Percentiles rank a stretch among this genome's conserved stretches.
phyloP scores from a whole-genome alignment of 805 yeast species.

The Phaffomyces antillensis region DNA sequence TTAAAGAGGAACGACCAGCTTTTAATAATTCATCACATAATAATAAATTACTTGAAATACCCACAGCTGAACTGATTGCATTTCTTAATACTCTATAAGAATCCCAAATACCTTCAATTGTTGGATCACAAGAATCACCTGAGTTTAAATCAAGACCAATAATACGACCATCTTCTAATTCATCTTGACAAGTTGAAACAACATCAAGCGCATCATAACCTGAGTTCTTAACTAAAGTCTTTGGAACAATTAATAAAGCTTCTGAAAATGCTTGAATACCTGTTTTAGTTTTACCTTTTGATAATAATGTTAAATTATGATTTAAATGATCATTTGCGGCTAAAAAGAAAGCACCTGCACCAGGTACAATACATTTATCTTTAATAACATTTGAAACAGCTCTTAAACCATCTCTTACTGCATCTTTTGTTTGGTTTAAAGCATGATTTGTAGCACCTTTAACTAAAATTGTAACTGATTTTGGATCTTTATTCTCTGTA shows the following conservation, averaged over 20 bases:
- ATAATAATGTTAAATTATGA: slow-evolving; percentile 43
- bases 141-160: slow-evolving; percentile 87
- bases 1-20: slow-evolving; percentile 92
- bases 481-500: slow-evolving; percentile 84
- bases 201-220: slow-evolving; percentile 93
- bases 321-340: slow-evolving; percentile 67
- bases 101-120: slow-evolving; percentile 94
- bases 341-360: slow-evolving; percentile 94
- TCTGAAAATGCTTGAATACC: slow-evolving; percentile 94
- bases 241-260: slow-evolving; percentile 84
- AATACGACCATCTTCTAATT: slow-evolving; percentile 66
- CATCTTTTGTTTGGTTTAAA: slow-evolving; percentile 89
- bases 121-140: slow-evolving; percentile 95
- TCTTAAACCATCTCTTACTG: slow-evolving; percentile 94
- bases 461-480: slow-evolving; percentile 84
- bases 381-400: slow-evolving; percentile 88
- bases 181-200: slow-evolving; percentile 84
- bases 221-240: slow-evolving; percentile 85
- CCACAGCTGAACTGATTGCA: slow-evolving; percentile 86
- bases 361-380: slow-evolving; percentile 84
- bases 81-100: slow-evolving; percentile 90
- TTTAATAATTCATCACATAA: slow-evolving; percentile 93
- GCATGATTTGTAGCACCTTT: slow-evolving; percentile 90
- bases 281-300: slow-evolving; percentile 79
- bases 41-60: slow-evolving; percentile 86